These are phyloP conservation scores for Cercospora sesami DNA, from an alignment of 2,329 filamentous ascomycete species.

Conservation along the genomic window DNA sequence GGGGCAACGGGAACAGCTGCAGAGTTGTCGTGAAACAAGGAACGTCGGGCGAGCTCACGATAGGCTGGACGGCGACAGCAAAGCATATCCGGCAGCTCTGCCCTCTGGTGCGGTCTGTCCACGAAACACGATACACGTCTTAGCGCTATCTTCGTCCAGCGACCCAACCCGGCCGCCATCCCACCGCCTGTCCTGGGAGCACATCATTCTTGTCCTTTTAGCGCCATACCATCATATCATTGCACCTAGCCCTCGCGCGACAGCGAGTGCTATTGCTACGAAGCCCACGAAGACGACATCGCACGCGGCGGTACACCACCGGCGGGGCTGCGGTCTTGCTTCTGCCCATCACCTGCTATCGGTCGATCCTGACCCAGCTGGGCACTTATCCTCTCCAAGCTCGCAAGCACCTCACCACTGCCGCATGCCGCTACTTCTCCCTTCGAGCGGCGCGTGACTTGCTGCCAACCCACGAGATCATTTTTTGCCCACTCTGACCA, in stretches of 20 bases:
- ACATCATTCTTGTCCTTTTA: neutral
- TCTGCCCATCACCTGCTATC: neutral
- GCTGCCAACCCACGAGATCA: constrained; percentile 5
- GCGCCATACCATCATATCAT: neutral
- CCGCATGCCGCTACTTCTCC: constrained; percentile 16
- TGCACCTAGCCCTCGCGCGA: no score
- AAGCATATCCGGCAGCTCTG: neutral
- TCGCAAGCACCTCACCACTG: constrained; percentile 17
- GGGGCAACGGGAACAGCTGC: neutral
- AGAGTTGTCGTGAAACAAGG: constrained; percentile 3
- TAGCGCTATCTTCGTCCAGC: neutral
- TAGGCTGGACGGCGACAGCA: neutral
- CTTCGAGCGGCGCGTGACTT: constrained; percentile 20
- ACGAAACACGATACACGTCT: neutral
- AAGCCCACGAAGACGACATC: neutral
- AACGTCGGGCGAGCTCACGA: neutral
- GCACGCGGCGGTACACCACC: neutral
- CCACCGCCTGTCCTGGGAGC: neutral
- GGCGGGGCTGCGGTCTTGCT: neutral
- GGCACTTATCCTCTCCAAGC: constrained; percentile 17
- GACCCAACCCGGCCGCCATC: neutral
- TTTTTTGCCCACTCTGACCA: neutral
- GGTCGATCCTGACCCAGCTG: constrained; percentile 9
- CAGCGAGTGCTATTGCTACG: no score
- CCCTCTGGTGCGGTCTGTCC: no score